These are phyloP conservation scores for Globisporangium polare DNA, from an alignment of 352 stramenopile genomes.

Conservation along the genomic window DNA sequence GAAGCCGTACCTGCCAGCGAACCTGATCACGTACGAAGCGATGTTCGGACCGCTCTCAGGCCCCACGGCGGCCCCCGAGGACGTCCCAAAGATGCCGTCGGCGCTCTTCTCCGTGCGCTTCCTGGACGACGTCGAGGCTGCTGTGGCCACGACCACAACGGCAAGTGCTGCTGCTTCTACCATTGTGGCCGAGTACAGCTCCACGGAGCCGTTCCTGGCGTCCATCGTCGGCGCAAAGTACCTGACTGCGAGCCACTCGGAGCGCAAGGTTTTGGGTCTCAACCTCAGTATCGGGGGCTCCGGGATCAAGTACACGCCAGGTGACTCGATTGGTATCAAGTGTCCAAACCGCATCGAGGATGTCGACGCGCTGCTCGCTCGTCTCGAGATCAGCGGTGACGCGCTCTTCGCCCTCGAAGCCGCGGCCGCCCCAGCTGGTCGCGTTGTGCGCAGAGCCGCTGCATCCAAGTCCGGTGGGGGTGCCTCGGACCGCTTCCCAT, in stretches of 20 bases:
- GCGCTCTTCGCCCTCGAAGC: slow-evolving; percentile 35
- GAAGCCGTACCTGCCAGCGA: slow-evolving; percentile 30
- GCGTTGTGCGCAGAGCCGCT: slow-evolving; percentile 9
- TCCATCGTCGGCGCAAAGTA: slow-evolving; percentile 41
- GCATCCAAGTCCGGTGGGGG: slow-evolving; percentile 23
- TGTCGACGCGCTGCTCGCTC: slow-evolving; percentile 60
- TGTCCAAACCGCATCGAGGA: slow-evolving; percentile 72
- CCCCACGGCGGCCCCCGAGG: slow-evolving; percentile 34
- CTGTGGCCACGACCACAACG: not conserved
- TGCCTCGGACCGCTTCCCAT: slow-evolving; percentile 41
- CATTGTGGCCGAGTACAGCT: slow-evolving; percentile 28
- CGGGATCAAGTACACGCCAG: slow-evolving; percentile 64
- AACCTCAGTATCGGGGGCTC: slow-evolving; percentile 43
- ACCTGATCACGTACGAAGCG: slow-evolving; percentile 47
- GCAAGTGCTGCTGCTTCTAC: not conserved
- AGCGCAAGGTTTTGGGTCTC: slow-evolving; percentile 58
- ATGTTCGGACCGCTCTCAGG: slow-evolving; percentile 46
- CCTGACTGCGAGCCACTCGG: slow-evolving; percentile 37
- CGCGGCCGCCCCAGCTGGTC: slow-evolving; percentile 16
- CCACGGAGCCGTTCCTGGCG: slow-evolving; percentile 47
- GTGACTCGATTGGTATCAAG: slow-evolving; percentile 84
- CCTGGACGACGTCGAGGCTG: slow-evolving; percentile 18
- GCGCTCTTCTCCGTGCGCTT: slow-evolving; percentile 44
- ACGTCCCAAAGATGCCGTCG: slow-evolving; percentile 54
- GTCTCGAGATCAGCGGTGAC: slow-evolving; percentile 38